Percentiles rank a stretch among this genome's conserved stretches.
Evolutionary conservation across 352 stramenopile species (phyloP).

Genomic region (Phytophthora sp.): DNA sequence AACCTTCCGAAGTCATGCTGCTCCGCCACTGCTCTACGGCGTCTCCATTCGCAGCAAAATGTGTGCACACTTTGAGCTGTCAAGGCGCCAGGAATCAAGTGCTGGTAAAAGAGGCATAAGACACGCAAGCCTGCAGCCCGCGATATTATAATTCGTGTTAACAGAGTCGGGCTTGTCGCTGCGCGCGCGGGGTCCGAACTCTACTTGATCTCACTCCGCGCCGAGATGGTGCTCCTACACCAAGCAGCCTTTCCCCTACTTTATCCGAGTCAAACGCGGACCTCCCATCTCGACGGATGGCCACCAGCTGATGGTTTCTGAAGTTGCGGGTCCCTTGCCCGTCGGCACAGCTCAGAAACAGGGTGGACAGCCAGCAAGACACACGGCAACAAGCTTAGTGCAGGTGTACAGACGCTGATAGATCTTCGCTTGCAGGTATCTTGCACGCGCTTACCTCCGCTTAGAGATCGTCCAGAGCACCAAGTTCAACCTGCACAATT

Average conservation of each 20-base stretch:
- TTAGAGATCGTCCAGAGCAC: too few relatives aligned
- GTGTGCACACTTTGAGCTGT: too few relatives aligned
- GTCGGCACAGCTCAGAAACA: conserved; percentile 7
- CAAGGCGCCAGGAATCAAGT: conserved; percentile 11
- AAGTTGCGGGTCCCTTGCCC: conserved; percentile 9
- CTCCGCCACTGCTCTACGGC: too few relatives aligned
- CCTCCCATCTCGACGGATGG: conserved; percentile 6
- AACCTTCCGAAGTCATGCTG: too few relatives aligned
- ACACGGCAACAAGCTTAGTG: background rate
- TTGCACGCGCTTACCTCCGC: too few relatives aligned
- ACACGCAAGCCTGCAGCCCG: background rate
- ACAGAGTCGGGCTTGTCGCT: background rate
- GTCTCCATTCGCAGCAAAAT: too few relatives aligned
- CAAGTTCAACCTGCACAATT: conserved; percentile 23
- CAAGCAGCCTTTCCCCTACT: conserved; percentile 13
- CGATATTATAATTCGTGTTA: conserved; percentile 2
- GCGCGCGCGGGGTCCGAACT: conserved; percentile 4
- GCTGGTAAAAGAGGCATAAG: background rate
- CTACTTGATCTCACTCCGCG: conserved; percentile 16
- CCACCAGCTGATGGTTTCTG: conserved; percentile 21
- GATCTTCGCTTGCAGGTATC: too few relatives aligned
- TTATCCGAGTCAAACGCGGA: conserved; percentile 2
- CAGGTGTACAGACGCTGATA: too few relatives aligned
- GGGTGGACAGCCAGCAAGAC: conserved; percentile 2
- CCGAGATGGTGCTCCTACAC: conserved; percentile 6